Evolutionary conservation across 2,329 filamentous ascomycete genomes (phyloP).

Genomic region (Aspergillus sp.): DNA sequence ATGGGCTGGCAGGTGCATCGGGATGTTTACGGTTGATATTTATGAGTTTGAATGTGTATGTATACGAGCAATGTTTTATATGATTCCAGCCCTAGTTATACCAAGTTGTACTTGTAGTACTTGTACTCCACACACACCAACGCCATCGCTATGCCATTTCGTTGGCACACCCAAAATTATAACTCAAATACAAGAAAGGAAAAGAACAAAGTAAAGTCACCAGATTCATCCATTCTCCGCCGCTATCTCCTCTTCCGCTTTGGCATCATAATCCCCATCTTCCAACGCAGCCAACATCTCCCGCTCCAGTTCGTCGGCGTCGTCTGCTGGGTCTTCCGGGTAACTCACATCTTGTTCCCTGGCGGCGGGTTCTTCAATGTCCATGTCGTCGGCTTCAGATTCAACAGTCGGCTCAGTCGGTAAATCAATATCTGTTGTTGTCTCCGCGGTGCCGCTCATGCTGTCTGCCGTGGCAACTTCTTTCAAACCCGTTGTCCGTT

Average conservation of each 20-base stretch:
- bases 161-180: slow-evolving; percentile 16
- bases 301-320: slow-evolving; percentile 41
- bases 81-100: too few relatives aligned
- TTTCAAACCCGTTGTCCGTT: slow-evolving; percentile 32
- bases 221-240: slow-evolving; percentile 22
- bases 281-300: slow-evolving; percentile 57
- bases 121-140: slow-evolving; percentile 3
- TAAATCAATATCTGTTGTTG: background rate
- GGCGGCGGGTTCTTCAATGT: slow-evolving; percentile 20
- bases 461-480: slow-evolving; percentile 26
- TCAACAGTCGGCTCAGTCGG: slow-evolving; percentile 21
- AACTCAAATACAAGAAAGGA: background rate
- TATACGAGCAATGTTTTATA: background rate
- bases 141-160: slow-evolving; percentile 26
- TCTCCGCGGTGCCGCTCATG: slow-evolving; percentile 4
- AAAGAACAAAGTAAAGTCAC: background rate
- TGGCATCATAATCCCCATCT: slow-evolving; percentile 27
- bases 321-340: slow-evolving; percentile 28
- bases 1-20: slow-evolving; percentile 49
- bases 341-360: slow-evolving; percentile 21
- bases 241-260: slow-evolving; percentile 27
- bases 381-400: slow-evolving; percentile 15
- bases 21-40: slow-evolving; percentile 18
- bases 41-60: background rate
- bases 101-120: too few relatives aligned